A percentile compares a stretch with the other conserved stretches of the same genome.
Evolutionary conservation across 164 flowering plant species (phyloP).

Genomic region (Umbellularia californica): DNA sequence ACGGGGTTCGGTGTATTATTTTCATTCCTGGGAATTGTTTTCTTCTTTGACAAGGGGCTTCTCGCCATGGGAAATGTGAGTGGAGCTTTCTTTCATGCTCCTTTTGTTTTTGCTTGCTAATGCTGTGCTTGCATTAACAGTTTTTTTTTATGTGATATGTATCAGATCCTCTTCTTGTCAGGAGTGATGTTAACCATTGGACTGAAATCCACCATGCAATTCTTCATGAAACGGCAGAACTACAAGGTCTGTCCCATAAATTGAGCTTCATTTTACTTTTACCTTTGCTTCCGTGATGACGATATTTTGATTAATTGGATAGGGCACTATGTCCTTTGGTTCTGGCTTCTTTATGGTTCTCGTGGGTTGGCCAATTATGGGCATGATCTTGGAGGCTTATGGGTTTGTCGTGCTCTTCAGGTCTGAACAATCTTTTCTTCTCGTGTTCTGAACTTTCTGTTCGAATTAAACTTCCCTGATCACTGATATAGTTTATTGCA

Average conservation of each 20-base stretch:
- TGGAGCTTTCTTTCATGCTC: not conserved
- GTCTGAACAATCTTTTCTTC: slow-evolving; percentile 25
- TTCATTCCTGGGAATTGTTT: slow-evolving; percentile 76
- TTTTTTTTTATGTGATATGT: slow-evolving; percentile 18
- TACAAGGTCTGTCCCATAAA: slow-evolving; percentile 46
- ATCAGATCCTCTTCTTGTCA: slow-evolving; percentile 90
- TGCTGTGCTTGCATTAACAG: slow-evolving; percentile 16
- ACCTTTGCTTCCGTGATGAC: slow-evolving; percentile 4
- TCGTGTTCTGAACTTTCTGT: not conserved
- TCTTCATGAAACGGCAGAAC: slow-evolving; percentile 85
- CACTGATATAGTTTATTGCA: slow-evolving; percentile 22
- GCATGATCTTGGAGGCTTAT: slow-evolving; percentile 93
- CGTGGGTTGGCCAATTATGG: slow-evolving; percentile 90
- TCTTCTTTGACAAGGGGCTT: slow-evolving; percentile 89
- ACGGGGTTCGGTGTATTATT: slow-evolving; percentile 90
- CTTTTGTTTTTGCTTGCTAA: slow-evolving; percentile 2
- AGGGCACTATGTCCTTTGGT: slow-evolving; percentile 94
- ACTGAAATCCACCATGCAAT: slow-evolving; percentile 77
- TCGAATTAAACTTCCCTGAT: not conserved
- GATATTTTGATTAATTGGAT: slow-evolving; percentile 13
- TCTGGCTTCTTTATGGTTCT: slow-evolving; percentile 81
- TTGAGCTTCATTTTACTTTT: not conserved
- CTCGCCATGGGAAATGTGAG: slow-evolving; percentile 99
- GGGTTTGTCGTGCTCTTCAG: slow-evolving; percentile 93
- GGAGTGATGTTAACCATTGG: slow-evolving; percentile 94